These are phyloP conservation scores for Cornus suecica DNA, from an alignment of 148 eudicot species.

Conservation along the genomic window DNA sequence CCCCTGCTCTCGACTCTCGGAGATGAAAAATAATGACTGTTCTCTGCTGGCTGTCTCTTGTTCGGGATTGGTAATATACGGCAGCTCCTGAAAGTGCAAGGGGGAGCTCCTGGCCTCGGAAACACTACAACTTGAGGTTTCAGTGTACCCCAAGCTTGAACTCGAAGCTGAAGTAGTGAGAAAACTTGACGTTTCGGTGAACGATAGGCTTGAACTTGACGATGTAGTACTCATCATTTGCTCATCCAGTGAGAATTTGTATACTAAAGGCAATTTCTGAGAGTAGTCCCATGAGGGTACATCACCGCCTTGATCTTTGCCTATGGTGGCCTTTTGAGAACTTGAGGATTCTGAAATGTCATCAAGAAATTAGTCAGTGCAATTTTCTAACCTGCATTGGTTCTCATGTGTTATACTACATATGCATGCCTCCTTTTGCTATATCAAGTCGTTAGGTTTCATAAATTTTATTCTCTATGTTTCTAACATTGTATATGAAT, in stretches of 20 bases:
- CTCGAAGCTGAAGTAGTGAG: not conserved
- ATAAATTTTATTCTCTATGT: no score
- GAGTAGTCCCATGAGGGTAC: not conserved
- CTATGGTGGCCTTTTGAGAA: not conserved
- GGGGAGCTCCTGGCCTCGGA: not conserved
- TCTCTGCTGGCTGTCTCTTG: not conserved
- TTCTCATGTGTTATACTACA: no score
- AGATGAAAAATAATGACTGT: not conserved
- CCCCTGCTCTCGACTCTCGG: not conserved
- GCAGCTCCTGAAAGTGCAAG: not conserved
- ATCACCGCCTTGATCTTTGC: not conserved
- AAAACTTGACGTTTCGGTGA: not conserved
- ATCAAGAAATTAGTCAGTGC: not conserved
- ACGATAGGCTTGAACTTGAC: conserved; percentile 4
- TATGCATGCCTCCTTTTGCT: no score
- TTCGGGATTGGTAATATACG: not conserved
- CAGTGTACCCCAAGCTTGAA: conserved; percentile 9
- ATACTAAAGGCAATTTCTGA: not conserved
- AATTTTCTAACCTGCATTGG: not conserved
- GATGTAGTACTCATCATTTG: not conserved
- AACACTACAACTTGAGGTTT: conserved; percentile 2
- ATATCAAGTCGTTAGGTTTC: no score
- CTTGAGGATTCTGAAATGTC: conserved; percentile 8
- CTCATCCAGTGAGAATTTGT: conserved; percentile 2
- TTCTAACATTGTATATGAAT: no score